Evolutionary conservation across 345 rosid species (phyloP), one percentile per base, ranked within the genome.

Genomic region (Tarenaya hassleriana): DNA sequence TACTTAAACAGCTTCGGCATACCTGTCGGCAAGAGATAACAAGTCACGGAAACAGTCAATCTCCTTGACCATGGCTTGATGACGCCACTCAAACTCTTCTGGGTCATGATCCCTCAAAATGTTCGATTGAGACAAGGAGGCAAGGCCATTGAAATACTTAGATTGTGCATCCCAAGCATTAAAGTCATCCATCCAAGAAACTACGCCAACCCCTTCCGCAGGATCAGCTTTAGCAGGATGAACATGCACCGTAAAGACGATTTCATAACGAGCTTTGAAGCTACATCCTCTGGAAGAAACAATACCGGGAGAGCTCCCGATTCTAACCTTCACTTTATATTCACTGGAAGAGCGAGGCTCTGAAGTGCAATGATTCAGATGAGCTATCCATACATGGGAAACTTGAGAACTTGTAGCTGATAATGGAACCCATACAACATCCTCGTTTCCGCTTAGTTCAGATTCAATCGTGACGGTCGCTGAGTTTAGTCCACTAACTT

Each of bases 171-270:
- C 71, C 58, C 55, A 74, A 33, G 50, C 55, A 51, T 41, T 55
- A 59, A 80, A 84, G 48, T 78, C 94, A 56, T 68, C 83, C 16
- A 53, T 63, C 95, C 92, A 91, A 46, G 73, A 75, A 50, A 87
- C 51, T 38, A 18, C 47, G 61, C 60, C 67, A 31, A 51, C 46
- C 35, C 37, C 69, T 76, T 64, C 58, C 8, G 47, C 50, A 49
- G 68, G 34, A 61, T 69, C 75, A 31, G 41, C 24, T 51, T 55
- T 58, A 15, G 16, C 21, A 51, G 59, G 49, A 38, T 69, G 73
- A 56, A 47, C 49, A 69, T 45, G 50, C 32, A 73, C 75, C 43
- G 79, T 66, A 68, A 80, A 84, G 52, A 70, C 35, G 48, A 82
- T 63, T 35, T 29, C 61, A 33, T 66, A 70, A 65, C 76, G 69